These are phyloP conservation scores for Rhodocollybia butyracea DNA, from an alignment of 768 basidiomycete species.

Conservation along the genomic window DNA sequence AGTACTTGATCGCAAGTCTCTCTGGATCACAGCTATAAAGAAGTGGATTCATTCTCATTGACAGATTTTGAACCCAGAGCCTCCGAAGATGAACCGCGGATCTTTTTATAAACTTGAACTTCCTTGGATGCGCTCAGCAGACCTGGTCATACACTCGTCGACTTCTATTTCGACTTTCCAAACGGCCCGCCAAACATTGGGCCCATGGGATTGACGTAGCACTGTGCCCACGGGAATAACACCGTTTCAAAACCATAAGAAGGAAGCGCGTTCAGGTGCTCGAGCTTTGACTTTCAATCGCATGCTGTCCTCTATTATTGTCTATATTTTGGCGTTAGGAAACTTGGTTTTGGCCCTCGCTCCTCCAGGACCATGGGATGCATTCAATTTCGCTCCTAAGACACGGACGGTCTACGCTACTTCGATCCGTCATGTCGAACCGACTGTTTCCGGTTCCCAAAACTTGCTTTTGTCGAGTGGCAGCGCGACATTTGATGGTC, in stretches of 20 bases:
- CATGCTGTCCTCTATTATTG: background rate
- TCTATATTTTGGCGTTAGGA: background rate
- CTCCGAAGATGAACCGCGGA: too few relatives aligned
- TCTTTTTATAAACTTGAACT: too few relatives aligned
- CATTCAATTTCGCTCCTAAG: conserved; percentile 47
- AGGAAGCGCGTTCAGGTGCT: too few relatives aligned
- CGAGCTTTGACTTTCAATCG: background rate
- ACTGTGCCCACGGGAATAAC: background rate
- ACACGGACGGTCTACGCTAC: conserved; percentile 44
- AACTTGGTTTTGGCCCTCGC: conserved; percentile 21
- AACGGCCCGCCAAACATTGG: background rate
- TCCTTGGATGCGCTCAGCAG: background rate
- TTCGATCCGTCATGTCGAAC: conserved; percentile 34
- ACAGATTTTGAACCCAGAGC: too few relatives aligned
- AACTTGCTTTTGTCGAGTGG: conserved; percentile 31
- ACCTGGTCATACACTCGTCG: background rate
- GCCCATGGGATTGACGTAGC: background rate
- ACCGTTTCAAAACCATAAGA: too few relatives aligned
- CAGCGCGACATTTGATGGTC: conserved; percentile 34
- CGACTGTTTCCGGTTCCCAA: conserved; percentile 29
- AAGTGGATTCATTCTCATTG: too few relatives aligned
- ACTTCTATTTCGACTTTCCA: background rate
- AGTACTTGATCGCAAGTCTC: too few relatives aligned
- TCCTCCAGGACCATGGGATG: conserved; percentile 49
- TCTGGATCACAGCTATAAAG: too few relatives aligned